Percentiles rank a stretch among this genome's conserved stretches.
These are phyloP conservation scores for Suhomyces sp. DNA, from an alignment of 805 yeast genomes.

Conservation along the genomic window DNA sequence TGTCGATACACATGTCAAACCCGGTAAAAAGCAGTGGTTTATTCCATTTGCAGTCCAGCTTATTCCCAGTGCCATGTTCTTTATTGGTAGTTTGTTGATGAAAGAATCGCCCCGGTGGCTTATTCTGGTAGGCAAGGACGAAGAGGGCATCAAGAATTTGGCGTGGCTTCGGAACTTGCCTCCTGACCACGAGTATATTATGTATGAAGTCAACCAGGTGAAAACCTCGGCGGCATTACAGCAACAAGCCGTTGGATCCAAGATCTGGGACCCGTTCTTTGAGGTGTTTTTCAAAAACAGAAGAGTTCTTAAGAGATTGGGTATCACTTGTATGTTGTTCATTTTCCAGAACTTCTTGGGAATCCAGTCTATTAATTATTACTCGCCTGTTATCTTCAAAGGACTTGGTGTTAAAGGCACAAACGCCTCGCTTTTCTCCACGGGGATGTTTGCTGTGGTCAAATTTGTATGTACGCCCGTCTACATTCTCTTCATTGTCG, in stretches of 20 bases:
- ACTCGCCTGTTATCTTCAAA: conserved; percentile 35
- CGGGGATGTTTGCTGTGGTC: conserved; percentile 41
- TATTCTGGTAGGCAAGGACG: conserved; percentile 27
- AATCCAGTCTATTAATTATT: conserved; percentile 39
- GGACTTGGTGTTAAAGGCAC: conserved; percentile 38
- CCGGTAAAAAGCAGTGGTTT: conserved; percentile 33
- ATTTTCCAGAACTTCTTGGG: conserved; percentile 40
- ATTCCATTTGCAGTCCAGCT: conserved; percentile 40
- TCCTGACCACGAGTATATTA: conserved; percentile 32
- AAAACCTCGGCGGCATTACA: conserved; percentile 32
- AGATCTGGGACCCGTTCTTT: conserved; percentile 32
- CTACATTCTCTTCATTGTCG: conserved; percentile 34
- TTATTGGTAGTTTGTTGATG: conserved; percentile 31
- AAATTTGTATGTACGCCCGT: conserved; percentile 34
- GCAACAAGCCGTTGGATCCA: conserved; percentile 27
- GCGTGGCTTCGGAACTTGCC: conserved; percentile 35
- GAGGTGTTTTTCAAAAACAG: conserved; percentile 29
- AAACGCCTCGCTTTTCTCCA: conserved; percentile 35
- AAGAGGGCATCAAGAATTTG: conserved; percentile 32
- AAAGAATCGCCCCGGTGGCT: conserved; percentile 39
- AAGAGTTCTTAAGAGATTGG: conserved; percentile 25
- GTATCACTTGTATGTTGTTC: conserved; percentile 32
- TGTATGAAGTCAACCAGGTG: conserved; percentile 36
- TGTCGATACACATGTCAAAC: conserved; percentile 24
- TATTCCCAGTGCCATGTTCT: conserved; percentile 35